Evolutionary conservation across 352 stramenopile species (phyloP), one percentile per base, ranked within the genome.

Genomic region (Phytophthora fragariaefolia): DNA sequence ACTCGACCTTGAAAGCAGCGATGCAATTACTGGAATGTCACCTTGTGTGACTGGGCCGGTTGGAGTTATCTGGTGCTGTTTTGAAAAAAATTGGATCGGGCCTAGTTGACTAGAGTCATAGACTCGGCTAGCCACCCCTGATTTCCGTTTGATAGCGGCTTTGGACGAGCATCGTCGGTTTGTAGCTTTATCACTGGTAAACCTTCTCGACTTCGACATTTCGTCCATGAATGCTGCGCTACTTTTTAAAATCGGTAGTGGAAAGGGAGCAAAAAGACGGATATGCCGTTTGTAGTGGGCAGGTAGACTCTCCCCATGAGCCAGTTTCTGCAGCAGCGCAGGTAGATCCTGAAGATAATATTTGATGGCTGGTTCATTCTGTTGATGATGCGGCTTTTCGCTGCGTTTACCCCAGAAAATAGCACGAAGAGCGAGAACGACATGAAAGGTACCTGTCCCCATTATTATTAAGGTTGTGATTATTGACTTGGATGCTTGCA

Each of bases 401-500:
- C 20, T 42, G 22, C 9, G 38, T 20, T 38, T 24, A 6, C 23
- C n/a, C 3, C 46, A 12, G 23, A 62, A 58, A 36, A 71, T 71
- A 0, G 30, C 48, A 24, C 51, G 57, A 27, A 71, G 24, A 22
- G 49, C 49, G 12, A 71, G 22, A 4, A 57, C 17, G 3, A 63
- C 36, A 26, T 70, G 48, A 17, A 63, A 28, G 10, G n/a, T 49
- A 10, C 66, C 47, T 6, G 54, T 23, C 8, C 17, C 45, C 28
- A 66, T 69, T 6, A 67, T 52, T 2, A 63, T 32, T 3, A 63
- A 54, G 7, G 55, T 63, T 3, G 60, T 54, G 18, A 53, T 10
- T 4, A 50, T 43, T 7, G 60, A 70, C 2, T 52, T 65, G 2
- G 69, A 32, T 22, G 47, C 53, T 38, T 72, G 69, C 69, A 78